Evolutionary conservation across 805 yeast genomes (phyloP), one percentile per base, ranked within the genome.

Genomic region (Ogataea degrootiae): DNA sequence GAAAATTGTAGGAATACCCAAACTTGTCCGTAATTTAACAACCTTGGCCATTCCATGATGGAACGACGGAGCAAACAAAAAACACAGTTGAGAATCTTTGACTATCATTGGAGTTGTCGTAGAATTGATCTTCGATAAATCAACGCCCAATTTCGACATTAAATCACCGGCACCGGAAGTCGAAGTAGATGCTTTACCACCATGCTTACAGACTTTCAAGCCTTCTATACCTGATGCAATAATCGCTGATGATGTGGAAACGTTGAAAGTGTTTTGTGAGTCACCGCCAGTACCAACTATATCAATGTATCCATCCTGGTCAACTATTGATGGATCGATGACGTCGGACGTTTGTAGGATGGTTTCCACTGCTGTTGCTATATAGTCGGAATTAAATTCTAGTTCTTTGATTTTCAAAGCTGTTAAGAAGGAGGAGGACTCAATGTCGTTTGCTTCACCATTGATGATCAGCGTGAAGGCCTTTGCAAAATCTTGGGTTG

Each of bases 261-360:
- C 99, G 58, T 94, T 94, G 71, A 94, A 94, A 0, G 99, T 94
- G 63, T 94, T 85, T 62, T 94, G 96, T 2, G 97, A 97, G 63
- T 94, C 99, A 15, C 99, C 99, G 26, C 99, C 99, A 0, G 99
- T 94, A 1, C 99, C 99, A 6, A 94, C 99, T 31, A 94, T 87
- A 65, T 94, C 99, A 6, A 85, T 74, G 55, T 77, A 85, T 0
- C 85, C 85, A 1, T 64, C 66, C 1, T 68, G 57, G 37, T 76
- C 77, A 14, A 78, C 76, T 1, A 60, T 55, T 7, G 67, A 58
- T 2, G 73, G 63, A 9, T 74, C 69, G n/a, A 88, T 77, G 11
- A 71, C 55, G 42, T 75, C 76, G 6, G 94, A 82, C 56, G 76
- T 83, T 56, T 80, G 79, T 50, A 87, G 69, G 23, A 92, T 78